phyloP scores from a whole-genome alignment of 2,329 filamentous ascomycete species.

The Trichoderma citrinoviride region DNA sequence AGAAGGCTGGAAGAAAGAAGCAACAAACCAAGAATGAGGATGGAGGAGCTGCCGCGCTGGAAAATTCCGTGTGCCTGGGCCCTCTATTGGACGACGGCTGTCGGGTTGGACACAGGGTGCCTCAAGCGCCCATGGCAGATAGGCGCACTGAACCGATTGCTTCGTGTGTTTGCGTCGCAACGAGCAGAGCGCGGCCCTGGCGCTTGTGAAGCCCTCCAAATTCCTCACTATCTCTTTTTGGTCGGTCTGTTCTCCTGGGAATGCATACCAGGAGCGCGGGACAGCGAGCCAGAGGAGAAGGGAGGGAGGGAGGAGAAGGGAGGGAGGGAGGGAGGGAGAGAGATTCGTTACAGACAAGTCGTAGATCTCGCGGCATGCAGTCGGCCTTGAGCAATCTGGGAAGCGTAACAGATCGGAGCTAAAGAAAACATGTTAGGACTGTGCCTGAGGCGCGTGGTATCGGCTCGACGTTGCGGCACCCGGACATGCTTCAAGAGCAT shows the following conservation, averaged over 20 bases:
- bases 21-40: neutral
- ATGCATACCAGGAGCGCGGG: conserved; percentile 8
- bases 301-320: conserved; percentile 1
- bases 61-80: neutral
- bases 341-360: conserved; percentile 12
- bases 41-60: neutral
- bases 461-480: neutral
- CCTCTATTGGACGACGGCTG: conserved; percentile 1
- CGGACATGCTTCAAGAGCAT: conserved; percentile 2
- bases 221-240: neutral
- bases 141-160: neutral
- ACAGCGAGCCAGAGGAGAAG: neutral
- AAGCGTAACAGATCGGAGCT: neutral
- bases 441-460: neutral
- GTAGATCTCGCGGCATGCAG: conserved; percentile 5
- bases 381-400: neutral
- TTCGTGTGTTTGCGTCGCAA: neutral
- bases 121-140: neutral
- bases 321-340: conserved; percentile 3
- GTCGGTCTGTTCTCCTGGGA: neutral
- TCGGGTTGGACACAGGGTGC: neutral
- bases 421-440: neutral
- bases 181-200: neutral
- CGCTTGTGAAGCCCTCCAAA: neutral
- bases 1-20: neutral